Evolutionary conservation across 345 rosid species (phyloP).

Genomic region (Salix suchowensis): DNA sequence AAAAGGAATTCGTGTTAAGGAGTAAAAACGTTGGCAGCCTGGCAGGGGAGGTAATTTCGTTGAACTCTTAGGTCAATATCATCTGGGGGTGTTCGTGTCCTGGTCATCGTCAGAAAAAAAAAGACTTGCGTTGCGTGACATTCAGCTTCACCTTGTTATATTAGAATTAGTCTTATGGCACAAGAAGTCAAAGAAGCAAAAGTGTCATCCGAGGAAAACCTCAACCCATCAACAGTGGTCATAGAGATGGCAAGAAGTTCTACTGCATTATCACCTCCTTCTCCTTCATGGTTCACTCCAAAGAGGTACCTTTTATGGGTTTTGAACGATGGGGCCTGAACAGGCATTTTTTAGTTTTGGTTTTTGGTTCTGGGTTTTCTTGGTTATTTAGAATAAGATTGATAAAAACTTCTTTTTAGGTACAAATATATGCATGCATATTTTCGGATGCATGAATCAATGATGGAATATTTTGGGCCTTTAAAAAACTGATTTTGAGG

Average conservation of each 20-base stretch:
- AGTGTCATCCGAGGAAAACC: slow-evolving; percentile 13
- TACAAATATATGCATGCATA: background rate
- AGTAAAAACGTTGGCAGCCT: background rate
- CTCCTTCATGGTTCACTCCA: slow-evolving; percentile 82
- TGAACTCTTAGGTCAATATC: background rate
- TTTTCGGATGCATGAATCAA: background rate
- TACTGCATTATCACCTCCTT: slow-evolving; percentile 26
- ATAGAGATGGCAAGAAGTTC: slow-evolving; percentile 35
- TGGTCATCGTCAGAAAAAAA: background rate
- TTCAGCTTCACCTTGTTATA: background rate
- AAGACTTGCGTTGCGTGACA: background rate
- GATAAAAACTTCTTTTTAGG: background rate
- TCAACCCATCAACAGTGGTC: slow-evolving; percentile 15
- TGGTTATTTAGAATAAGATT: background rate
- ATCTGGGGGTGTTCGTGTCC: background rate
- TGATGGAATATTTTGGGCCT: background rate
- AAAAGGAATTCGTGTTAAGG: background rate
- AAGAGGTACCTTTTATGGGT: slow-evolving; percentile 36
- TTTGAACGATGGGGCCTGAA: background rate
- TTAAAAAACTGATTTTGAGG: background rate
- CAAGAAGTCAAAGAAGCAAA: slow-evolving; percentile 23
- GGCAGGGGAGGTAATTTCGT: background rate
- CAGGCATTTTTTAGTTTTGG: background rate
- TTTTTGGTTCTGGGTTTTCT: background rate
- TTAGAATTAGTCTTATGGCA: slow-evolving; percentile 5